Conservation (phyloP, 768 basidiomycete species). For the Naganishia friedmannii region DNA sequence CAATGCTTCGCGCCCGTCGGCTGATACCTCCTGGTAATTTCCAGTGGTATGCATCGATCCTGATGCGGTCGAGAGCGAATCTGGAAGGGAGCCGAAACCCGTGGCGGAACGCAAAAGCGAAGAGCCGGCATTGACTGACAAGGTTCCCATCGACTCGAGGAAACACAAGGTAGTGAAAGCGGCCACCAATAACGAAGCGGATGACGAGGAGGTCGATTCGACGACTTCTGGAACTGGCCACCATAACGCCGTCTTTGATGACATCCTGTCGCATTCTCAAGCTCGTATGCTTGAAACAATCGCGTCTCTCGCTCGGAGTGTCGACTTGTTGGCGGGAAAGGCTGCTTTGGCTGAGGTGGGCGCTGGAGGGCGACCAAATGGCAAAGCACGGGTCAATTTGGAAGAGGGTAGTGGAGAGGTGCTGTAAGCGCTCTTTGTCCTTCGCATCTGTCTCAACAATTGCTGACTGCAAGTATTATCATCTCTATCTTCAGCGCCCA, state of each 20-base stretch:
- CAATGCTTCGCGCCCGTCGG: neutral
- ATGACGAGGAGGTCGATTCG: conserved; percentile 9
- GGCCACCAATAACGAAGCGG: neutral
- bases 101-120: neutral
- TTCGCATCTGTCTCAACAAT: neutral
- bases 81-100: conserved; percentile 1
- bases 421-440: conserved; percentile 7
- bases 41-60: conserved; percentile 51
- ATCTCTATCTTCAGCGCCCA: conserved; percentile 8
- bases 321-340: conserved; percentile 17
- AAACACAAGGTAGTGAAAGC: neutral
- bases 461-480: neutral
- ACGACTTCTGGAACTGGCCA: neutral
- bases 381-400: neutral
- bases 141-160: neutral
- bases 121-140: conserved; percentile 2
- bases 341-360: neutral
- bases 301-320: conserved; percentile 32
- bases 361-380: neutral
- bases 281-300: conserved; percentile 47
- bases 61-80: conserved; percentile 34
- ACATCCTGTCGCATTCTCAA: conserved; percentile 47
- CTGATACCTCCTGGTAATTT: neutral
- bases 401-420: conserved; percentile 27
- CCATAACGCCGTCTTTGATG: conserved; percentile 41